Evolutionary conservation across 768 basidiomycete species (phyloP).

Genomic region (Ephemerocybe angulata): DNA sequence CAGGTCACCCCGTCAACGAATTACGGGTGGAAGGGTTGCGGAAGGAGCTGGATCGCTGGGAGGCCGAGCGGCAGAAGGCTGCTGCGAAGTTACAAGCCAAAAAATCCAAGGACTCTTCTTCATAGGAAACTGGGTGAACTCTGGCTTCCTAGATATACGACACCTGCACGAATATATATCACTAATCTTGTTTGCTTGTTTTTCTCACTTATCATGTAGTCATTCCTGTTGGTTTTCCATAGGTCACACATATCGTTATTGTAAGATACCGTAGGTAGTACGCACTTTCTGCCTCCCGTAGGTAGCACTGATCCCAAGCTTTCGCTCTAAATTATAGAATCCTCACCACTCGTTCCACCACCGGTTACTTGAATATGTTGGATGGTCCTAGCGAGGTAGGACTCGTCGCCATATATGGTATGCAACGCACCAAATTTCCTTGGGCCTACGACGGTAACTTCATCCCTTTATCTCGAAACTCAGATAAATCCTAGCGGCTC

Average conservation of each 20-base stretch:
- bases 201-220: background rate
- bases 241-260: background rate
- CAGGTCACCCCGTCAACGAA: constrained; percentile 66
- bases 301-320: no score
- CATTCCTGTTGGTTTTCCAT: background rate
- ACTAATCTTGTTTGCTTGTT: background rate
- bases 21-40: constrained; percentile 58
- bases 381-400: no score
- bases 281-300: no score
- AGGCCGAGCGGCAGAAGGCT: constrained; percentile 41
- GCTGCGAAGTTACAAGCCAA: no score
- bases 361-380: no score
- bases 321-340: no score
- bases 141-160: background rate
- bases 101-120: background rate
- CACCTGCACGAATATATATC: background rate
- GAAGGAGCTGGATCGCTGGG: constrained; percentile 72
- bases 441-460: no score
- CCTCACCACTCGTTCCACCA: no score
- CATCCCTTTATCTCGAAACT: no score
- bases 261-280: background rate
- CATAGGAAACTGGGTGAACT: background rate
- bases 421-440: no score
- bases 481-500: no score
- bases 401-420: no score